Base-by-base conservation (phyloP, 805 yeast genomes). In the Dipodascopsis tothii region DNA sequence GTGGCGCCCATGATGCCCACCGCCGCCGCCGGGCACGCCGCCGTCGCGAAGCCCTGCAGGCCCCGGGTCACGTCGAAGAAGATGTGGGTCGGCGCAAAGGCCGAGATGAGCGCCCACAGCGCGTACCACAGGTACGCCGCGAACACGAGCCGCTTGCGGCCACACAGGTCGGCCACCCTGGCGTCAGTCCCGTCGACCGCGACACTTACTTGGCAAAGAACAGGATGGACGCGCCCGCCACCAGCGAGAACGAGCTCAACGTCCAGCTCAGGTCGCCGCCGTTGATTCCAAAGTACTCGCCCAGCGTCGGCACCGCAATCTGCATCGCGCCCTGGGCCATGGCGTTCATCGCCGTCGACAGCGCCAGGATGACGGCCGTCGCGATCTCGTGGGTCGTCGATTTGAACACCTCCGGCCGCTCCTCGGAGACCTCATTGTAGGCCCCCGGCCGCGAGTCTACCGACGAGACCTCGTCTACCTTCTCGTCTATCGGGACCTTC, bases 21-120 rank as follows among this genome's bases (percentile, higher is more conserved):
- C 23, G 72, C 67, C 4, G 75, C 70, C 3, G 77, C 74, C 1
- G 72, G 66, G 2, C 68, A 64, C 35, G 71, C 67, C 1, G 74
- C 68, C 17, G 68, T 65, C 36, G 59, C 52, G 2, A 68, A 62
- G 14, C 75, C 75, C 49, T 66, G 71, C 2, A 71, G 45, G 2
- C 66, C 74, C 45, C 75, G 50, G 16, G 65, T 60, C 14, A 71
- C 48, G 47, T 67, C 65, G 11, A 71, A 55, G 1, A 59, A 52
- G n/a, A 67, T 56, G 44, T 56, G 69, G 30, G 44, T 39, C 3
- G 37, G 39, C 23, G 40, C 21, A 25, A 59, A 58, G 4, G 59
- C 63, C 67, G 60, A 62, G 35, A 65, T 60, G 14, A 71, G 45
- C 2, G 68, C 48, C 45, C 56, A 36, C 3, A 60, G 33, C 0